phyloP scores from a whole-genome alignment of 805 yeast genomes.

The Clavispora santaluciae region DNA sequence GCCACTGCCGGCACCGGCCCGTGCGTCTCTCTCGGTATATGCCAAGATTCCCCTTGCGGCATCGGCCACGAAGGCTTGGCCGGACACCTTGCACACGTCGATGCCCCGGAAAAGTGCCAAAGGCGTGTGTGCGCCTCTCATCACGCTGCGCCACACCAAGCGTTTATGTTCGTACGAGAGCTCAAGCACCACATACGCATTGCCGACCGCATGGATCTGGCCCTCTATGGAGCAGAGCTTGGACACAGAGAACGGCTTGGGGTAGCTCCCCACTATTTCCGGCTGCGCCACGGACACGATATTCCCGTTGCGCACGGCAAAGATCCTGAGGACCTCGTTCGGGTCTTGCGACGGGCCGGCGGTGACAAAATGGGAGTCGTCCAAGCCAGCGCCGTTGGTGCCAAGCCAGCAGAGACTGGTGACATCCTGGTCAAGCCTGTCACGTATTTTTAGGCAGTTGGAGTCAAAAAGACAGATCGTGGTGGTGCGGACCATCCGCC shows the following conservation, averaged over 20 bases:
- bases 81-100: slow-evolving; percentile 8
- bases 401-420: background rate
- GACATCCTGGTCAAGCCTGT: background rate
- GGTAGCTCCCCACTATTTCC: background rate
- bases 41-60: slow-evolving; percentile 8
- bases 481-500: background rate
- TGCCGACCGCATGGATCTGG: background rate
- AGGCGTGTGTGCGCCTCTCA: background rate
- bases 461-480: background rate
- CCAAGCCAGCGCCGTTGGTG: background rate
- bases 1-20: background rate
- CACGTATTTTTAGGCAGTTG: background rate
- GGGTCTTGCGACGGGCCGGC: background rate
- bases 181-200: background rate
- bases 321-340: background rate
- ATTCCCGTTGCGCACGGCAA: background rate
- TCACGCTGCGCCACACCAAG: background rate
- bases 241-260: background rate
- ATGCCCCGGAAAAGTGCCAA: slow-evolving; percentile 9
- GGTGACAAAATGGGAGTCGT: background rate
- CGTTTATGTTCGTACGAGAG: background rate
- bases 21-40: background rate
- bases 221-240: background rate
- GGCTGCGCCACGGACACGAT: background rate
- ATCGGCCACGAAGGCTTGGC: slow-evolving; percentile 7